Evolutionary conservation across 805 yeast species (phyloP).

Genomic region (Metschnikowia gruessii): DNA sequence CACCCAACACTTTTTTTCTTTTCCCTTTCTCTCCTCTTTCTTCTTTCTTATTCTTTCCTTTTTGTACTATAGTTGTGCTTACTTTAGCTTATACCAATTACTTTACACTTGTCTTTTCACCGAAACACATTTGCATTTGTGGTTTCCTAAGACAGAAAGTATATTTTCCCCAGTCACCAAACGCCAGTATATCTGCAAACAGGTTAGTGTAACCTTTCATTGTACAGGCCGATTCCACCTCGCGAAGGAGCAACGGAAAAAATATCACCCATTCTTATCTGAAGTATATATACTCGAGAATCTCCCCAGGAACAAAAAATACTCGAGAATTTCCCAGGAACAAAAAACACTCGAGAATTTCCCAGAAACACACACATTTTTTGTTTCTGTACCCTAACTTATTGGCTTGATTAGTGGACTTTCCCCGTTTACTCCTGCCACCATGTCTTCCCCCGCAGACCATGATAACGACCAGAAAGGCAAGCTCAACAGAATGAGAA

Average conservation of each 20-base stretch:
- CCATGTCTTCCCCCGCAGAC: slow-evolving; percentile 13
- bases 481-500: slow-evolving; percentile 39
- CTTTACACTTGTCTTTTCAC: not conserved
- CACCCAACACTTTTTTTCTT: no score
- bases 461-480: slow-evolving; percentile 15
- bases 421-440: not conserved
- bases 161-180: not conserved
- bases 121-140: not conserved
- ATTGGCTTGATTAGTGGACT: no score
- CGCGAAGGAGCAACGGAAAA: not conserved
- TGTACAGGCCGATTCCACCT: not conserved
- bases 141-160: not conserved
- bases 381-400: no score
- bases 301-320: not conserved
- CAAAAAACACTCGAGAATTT: no score
- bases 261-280: not conserved
- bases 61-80: not conserved
- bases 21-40: not conserved
- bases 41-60: no score
- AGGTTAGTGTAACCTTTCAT: not conserved
- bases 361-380: not conserved
- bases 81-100: not conserved
- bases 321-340: no score
- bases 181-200: not conserved
- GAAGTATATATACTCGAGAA: not conserved